Conservation (phyloP, 225 moss, liverwort and hornwort species). For the Polytrichum formosum region DNA sequence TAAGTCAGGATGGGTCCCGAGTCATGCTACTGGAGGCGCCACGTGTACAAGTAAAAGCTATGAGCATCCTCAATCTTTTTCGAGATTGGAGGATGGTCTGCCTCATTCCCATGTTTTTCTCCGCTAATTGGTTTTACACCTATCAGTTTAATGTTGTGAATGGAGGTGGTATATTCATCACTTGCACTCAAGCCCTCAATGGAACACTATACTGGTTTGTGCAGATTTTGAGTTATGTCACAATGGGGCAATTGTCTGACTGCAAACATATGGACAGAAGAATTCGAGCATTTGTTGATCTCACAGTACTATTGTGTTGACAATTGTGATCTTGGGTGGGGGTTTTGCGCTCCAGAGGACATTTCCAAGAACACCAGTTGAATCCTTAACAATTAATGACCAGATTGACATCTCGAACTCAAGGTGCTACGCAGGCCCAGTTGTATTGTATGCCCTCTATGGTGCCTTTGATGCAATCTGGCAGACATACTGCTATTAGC, state of each 20-base stretch:
- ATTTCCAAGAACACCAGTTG: constrained; percentile 38
- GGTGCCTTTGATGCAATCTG: constrained; percentile 81
- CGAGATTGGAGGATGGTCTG: constrained; percentile 60
- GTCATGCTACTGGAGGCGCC: constrained; percentile 29
- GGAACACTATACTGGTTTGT: constrained; percentile 71
- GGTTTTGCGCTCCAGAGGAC: constrained; percentile 62
- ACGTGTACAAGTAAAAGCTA: constrained; percentile 30
- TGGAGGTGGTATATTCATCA: constrained; percentile 84
- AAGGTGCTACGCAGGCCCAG: constrained; percentile 45
- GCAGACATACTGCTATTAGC: constrained; percentile 95
- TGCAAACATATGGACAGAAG: constrained; percentile 23
- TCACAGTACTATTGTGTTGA: constrained; percentile 34
- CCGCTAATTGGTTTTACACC: constrained; percentile 88
- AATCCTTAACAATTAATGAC: constrained; percentile 13
- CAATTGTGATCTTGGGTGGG: constrained; percentile 63
- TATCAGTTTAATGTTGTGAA: constrained; percentile 85
- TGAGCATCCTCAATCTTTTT: constrained; percentile 56
- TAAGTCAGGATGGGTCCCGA: constrained; percentile 28
- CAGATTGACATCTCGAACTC: constrained; percentile 46
- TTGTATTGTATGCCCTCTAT: constrained; percentile 47
- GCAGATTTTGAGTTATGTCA: constrained; percentile 60
- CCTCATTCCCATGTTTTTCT: constrained; percentile 71
- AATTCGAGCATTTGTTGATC: constrained; percentile 45
- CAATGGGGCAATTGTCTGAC: constrained; percentile 68
- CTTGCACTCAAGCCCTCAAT: constrained; percentile 70